Conservation (phyloP, 177 flowering plant genomes). For the Vitis hybrid region DNA sequence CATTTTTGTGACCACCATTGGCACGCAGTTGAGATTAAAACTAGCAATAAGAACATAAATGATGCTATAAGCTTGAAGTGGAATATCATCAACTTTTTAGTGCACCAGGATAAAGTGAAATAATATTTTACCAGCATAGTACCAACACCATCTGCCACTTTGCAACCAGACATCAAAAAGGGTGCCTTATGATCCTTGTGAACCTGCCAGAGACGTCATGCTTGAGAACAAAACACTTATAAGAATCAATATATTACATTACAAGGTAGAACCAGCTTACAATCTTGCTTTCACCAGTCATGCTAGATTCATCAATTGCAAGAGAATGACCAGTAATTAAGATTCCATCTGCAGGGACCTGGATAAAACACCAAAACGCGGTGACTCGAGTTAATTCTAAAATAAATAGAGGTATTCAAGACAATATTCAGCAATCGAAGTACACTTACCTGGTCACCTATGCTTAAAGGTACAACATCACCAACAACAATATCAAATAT, state of each 20-base stretch:
- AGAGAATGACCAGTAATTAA: conserved; percentile 83
- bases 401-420: neutral
- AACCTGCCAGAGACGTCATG: conserved; percentile 39
- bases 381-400: neutral
- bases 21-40: too few species aligned
- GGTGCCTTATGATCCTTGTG: conserved; percentile 76
- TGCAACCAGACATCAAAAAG: conserved; percentile 95
- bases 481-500: conserved; percentile 96
- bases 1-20: too few species aligned
- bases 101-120: neutral
- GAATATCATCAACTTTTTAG: neutral
- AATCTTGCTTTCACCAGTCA: conserved; percentile 98
- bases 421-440: neutral
- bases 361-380: neutral
- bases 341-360: conserved; percentile 98
- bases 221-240: neutral
- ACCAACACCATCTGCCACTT: conserved; percentile 97
- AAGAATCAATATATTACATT: too few species aligned
- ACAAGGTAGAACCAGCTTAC: conserved; percentile 37
- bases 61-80: too few species aligned
- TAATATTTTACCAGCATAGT: conserved; percentile 73
- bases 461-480: conserved; percentile 87
- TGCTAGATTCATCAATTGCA: conserved; percentile 94
- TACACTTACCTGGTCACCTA: conserved; percentile 80
- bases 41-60: too few species aligned